Base-by-base conservation (phyloP, 441 rosid genomes). In the Melastoma candidum region DNA sequence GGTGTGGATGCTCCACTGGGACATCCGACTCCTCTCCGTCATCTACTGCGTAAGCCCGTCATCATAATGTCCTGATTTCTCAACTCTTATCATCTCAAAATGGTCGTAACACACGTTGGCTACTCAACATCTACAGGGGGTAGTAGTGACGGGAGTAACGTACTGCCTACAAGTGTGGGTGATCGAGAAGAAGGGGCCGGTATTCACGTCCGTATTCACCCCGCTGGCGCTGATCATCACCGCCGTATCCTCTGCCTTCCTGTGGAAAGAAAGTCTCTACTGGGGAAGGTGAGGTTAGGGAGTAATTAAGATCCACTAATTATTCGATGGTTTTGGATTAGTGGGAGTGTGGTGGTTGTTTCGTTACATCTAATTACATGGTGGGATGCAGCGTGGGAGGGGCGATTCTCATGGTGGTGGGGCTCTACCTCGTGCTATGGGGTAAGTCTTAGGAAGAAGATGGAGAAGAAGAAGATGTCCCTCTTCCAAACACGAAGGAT, bases 221-320 rank as follows among this genome's bases (percentile, higher is more conserved):
- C 97, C 97, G 27, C 51, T 85, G n/a, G 79, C 93, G 12, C 90
- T 89, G 17, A 70, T 84, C 12, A 68, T 89, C 9, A 77, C 97
- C 0, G 81, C 82, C 51, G 52, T 79, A 50, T 57, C 72, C 77
- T 85, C 97, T 8, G 72, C 78, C 24, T 36, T 82, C 57, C 41
- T 82, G 10, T 89, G 84, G 77, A 78, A 80, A 39, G 95, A 89
- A 54, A 67, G 79, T 24, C 79, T 80, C 44, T 63, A 71, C 48
- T 75, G 74, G 76, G 95, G 95, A 68, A 89, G 95, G 97, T 88
- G 22, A 4, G 9, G 29, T 11, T 36, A 10, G 0, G 0, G 54
- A 29, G 54, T 7, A 27, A 51, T 12, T n/a, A 7, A n/a, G 1
- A 12, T n/a, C 13, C 32, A 11, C 10, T 0, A 1, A 7, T 6